Base-by-base conservation (phyloP, 495 filamentous ascomycete species). In the Aspergillus cavernicola region DNA sequence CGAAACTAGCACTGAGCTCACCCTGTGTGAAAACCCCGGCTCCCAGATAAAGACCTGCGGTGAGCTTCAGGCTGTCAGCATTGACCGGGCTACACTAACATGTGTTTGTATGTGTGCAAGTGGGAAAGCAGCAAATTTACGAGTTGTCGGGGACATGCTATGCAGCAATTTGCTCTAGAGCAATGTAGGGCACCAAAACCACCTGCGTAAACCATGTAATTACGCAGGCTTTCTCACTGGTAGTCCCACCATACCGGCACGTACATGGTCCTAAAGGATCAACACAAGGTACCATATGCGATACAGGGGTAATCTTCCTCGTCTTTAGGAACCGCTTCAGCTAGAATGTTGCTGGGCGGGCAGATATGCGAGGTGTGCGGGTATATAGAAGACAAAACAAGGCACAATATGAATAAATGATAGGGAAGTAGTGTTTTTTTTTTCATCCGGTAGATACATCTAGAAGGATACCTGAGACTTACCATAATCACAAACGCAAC, bases 271-370 rank as follows among this genome's bases (percentile, higher is more conserved):
- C 85, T 83, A 70, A 67, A 75, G 63, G 65, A 82, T 81, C 83
- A 85, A 85, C 89, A 90, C 87, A 83, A 78, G 82, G 76, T 57
- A 69, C 80, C 80, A 80, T 67, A 71, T 76, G 79, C 73, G 80
- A 79, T 82, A 82, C 81, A 85, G 83, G 87, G 90, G 87, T 85
- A 79, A 86, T 97, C 89, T 97, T 80, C 92, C 92, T 96, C 91
- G 78, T 74, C 85, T 90, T 81, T 88, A 95, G 90, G 91, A 96
- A 96, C 89, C 91, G 90, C 84, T 80, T 84, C 88, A 92, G 89
- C 80, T 84, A 84, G 71, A 62, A 68, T 50, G 68, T 70, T 80
- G 80, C 90, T 91, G 89, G 82, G 82, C 90, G 92, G 89, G 92
- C 91, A 97, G 92, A 87, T 88, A 89, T 87, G 78, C 79, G 89